These are phyloP conservation scores for Linnemannia schmuckeri DNA, from an alignment of 192 early-diverging fungal genomes.

Conservation along the genomic window DNA sequence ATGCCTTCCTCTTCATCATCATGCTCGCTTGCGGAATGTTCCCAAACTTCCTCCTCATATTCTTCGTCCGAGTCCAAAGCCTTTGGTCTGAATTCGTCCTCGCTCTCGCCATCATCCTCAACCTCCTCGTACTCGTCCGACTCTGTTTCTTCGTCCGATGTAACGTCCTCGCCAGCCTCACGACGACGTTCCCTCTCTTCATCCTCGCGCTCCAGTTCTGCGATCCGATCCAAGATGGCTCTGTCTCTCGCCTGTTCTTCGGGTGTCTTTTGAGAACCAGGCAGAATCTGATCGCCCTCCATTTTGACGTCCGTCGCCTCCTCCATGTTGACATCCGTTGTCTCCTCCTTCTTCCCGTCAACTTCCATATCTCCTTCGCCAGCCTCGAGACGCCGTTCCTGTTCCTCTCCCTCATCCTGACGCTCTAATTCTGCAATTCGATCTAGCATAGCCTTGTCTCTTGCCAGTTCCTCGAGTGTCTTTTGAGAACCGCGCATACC, in stretches of 20 bases:
- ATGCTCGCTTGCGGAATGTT: slow-evolving; percentile 59
- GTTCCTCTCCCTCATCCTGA: slow-evolving; percentile 70
- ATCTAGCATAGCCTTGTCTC: slow-evolving; percentile 67
- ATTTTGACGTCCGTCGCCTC: too few relatives aligned
- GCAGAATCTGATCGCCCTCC: slow-evolving; percentile 28
- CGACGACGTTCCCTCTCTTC: slow-evolving; percentile 62
- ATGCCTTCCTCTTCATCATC: slow-evolving; percentile 59
- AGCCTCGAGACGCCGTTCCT: slow-evolving; percentile 55
- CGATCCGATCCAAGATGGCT: slow-evolving; percentile 67
- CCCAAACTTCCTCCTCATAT: slow-evolving; percentile 57
- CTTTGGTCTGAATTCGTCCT: slow-evolving; percentile 55
- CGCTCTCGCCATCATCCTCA: slow-evolving; percentile 53
- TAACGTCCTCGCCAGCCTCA: slow-evolving; percentile 59
- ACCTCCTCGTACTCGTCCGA: slow-evolving; percentile 33
- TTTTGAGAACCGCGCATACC: slow-evolving; percentile 49
- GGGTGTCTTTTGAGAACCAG: slow-evolving; percentile 57
- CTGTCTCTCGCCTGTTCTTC: slow-evolving; percentile 71
- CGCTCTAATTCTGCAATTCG: slow-evolving; percentile 73
- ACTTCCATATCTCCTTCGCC: slow-evolving; percentile 51
- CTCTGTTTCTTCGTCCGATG: slow-evolving; percentile 56
- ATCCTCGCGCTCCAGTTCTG: slow-evolving; percentile 78
- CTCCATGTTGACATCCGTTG: too few relatives aligned
- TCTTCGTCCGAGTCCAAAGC: slow-evolving; percentile 57
- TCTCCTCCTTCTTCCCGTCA: slow-evolving; percentile 24
- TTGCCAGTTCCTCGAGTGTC: slow-evolving; percentile 66